Evolutionary conservation across 106 monocot species (phyloP).

Genomic region (Dendrobium nobile): DNA sequence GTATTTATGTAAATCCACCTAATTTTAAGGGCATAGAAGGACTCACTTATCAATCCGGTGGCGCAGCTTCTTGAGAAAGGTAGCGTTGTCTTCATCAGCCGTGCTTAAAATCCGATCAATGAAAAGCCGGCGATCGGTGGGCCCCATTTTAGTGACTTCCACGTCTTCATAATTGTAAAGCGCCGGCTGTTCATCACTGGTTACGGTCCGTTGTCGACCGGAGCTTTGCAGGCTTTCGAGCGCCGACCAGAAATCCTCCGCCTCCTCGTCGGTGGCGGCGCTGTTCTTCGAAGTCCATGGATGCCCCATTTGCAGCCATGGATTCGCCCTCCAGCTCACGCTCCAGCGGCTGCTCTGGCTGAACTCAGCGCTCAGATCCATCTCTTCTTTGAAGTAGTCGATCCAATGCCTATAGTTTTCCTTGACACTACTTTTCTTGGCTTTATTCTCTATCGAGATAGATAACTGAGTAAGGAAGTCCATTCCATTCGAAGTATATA

Average conservation of each 20-base stretch:
- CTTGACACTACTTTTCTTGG: background rate
- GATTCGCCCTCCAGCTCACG: background rate
- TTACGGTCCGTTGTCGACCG: constrained; percentile 18
- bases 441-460: background rate
- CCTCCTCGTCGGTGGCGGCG: constrained; percentile 22
- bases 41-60: constrained; percentile 46
- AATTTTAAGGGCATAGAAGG: too few relatives aligned
- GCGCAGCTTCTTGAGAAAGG: constrained; percentile 50
- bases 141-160: constrained; percentile 39
- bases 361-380: background rate
- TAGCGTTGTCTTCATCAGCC: constrained; percentile 53
- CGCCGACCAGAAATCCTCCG: constrained; percentile 27
- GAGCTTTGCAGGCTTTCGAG: constrained; percentile 38
- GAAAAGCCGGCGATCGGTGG: constrained; percentile 44
- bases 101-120: constrained; percentile 52
- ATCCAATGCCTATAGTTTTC: too few relatives aligned
- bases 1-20: too few relatives aligned
- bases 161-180: constrained; percentile 32
- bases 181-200: background rate
- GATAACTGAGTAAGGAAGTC: too few relatives aligned
- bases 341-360: background rate
- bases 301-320: background rate
- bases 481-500: too few relatives aligned
- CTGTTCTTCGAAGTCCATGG: background rate
- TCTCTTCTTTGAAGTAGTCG: background rate